These are phyloP conservation scores for Crotalaria pallida DNA, from an alignment of 306 rosid species.

Conservation along the genomic window DNA sequence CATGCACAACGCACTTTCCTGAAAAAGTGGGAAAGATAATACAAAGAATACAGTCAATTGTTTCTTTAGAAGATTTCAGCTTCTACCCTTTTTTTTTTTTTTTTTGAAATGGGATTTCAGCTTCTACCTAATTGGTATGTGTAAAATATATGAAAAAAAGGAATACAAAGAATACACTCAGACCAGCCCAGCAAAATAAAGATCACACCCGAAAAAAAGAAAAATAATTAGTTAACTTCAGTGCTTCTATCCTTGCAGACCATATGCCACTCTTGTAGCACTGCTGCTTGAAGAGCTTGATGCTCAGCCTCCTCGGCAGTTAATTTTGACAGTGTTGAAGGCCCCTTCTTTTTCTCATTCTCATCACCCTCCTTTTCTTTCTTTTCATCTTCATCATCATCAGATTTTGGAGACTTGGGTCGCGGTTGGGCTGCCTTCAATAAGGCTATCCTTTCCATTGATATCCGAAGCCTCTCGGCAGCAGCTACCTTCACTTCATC, in stretches of 20 bases:
- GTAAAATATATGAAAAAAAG: conserved; percentile 3
- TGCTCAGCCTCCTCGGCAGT: conserved; percentile 97
- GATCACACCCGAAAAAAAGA: conserved; percentile 20
- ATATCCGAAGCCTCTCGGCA: conserved; percentile 86
- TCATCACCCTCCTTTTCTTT: conserved; percentile 50
- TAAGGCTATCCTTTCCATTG: conserved; percentile 93
- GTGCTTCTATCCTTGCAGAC: conserved; percentile 78
- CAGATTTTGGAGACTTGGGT: conserved; percentile 59
- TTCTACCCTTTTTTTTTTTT: too few species aligned
- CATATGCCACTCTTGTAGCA: conserved; percentile 92
- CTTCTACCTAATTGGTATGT: conserved; percentile 24
- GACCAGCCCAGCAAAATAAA: background rate
- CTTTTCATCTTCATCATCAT: conserved; percentile 40
- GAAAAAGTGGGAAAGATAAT: background rate
- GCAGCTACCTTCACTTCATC: conserved; percentile 93
- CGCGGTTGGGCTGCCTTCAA: conserved; percentile 92
- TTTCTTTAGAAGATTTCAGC: conserved; percentile 1
- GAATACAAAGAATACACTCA: conserved; percentile 31
- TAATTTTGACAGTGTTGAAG: conserved; percentile 79
- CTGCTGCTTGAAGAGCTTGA: conserved; percentile 97
- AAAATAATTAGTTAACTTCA: conserved; percentile 46
- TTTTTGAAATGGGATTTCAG: too few species aligned
- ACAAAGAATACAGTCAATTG: conserved; percentile 15
- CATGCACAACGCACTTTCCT: conserved; percentile 31
- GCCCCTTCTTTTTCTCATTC: conserved; percentile 71